Evolutionary conservation across 495 filamentous ascomycete species (phyloP), one percentile per base, ranked within the genome.

Genomic region (Penicillium arizonense): DNA sequence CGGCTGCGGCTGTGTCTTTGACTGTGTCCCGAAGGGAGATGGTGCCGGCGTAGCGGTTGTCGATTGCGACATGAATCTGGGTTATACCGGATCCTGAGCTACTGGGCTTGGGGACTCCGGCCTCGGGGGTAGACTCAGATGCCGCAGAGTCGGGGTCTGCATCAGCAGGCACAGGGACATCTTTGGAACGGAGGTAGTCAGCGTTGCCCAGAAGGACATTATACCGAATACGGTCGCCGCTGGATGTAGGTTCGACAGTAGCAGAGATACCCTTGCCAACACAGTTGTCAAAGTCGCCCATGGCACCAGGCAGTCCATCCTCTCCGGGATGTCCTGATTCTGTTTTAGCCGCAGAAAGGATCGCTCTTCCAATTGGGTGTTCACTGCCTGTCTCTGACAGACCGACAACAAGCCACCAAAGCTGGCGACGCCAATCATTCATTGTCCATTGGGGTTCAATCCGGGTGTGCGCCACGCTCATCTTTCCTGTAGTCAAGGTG

Each of bases 341-440:
- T 13, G 81, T 73, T 57, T 88, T 89, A 2, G 92, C 90, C 14
- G 82, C 84, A 10, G 73, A 64, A 14, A 91, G 68, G 47, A 97
- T 89, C 4, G 94, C 91, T 59, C 85, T 88, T 20, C 91, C 94
- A 52, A 97, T 87, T 0, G 94, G 94, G 70, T 99, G 94, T 72
- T 99, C 94, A 63, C 89, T 95, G 44, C 88, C 86, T 80, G 89
- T 90, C 66, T 99, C 94, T 2, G 93, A 86, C 5, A 97, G 85
- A 50, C 95, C 95, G 30, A 99, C 84, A 53, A 97, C 79, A 42
- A 88, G 81, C 94, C 94, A 99, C 94, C 94, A 99, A 4, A 97
- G 75, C 37, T 81, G 81, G 47, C 79, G 82, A 41, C 83, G 82
- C 80, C 81, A 85, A 26, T 86, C 81, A 42, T 81, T 84, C 34